phyloP scores from a whole-genome alignment of 345 rosid genomes.

The Eucalyptus erythrocorys region DNA sequence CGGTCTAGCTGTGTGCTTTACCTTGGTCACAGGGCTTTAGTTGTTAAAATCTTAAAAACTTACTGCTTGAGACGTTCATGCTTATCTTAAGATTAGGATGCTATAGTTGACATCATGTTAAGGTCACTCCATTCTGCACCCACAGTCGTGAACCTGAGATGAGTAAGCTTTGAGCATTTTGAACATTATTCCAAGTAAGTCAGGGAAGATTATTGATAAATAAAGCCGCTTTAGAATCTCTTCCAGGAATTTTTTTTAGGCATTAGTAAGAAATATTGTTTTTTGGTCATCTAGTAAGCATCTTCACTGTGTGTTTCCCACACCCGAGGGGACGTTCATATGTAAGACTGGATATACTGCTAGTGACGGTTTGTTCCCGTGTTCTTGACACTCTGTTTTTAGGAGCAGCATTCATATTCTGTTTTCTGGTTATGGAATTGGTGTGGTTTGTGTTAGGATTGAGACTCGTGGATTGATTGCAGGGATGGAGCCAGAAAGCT shows the following conservation, averaged over 20 bases:
- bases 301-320: not conserved
- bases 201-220: not conserved
- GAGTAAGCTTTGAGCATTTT: not conserved
- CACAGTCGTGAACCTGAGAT: not conserved
- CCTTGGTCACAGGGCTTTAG: not conserved
- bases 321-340: not conserved
- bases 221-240: not conserved
- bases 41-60: not conserved
- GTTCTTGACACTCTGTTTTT: not conserved
- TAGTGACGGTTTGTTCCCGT: not conserved
- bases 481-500: not conserved
- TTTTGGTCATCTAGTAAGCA: not conserved
- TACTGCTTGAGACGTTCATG: not conserved
- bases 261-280: not conserved
- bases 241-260: not conserved
- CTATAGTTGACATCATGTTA: not conserved
- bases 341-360: not conserved
- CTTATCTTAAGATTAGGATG: not conserved
- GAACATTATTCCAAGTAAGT: not conserved
- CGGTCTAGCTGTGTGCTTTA: not conserved
- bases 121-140: not conserved
- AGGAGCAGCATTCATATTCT: not conserved
- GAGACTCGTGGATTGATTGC: not conserved
- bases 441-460: not conserved
- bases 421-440: not conserved